Evolutionary conservation across 192 early-diverging fungal species (phyloP).

Genomic region (Coemansia sp.): DNA sequence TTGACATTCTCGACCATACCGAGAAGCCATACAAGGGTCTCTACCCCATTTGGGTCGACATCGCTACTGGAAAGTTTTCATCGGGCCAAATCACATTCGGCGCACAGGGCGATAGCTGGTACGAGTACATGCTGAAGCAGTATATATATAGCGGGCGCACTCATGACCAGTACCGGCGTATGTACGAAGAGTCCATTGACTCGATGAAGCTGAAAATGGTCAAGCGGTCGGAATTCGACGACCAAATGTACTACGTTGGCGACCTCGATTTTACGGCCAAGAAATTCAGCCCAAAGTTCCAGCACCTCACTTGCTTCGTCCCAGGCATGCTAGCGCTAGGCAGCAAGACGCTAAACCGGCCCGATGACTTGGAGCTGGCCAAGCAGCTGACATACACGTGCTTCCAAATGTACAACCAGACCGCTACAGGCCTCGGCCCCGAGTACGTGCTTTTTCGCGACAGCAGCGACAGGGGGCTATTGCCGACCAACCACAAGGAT

Average conservation of each 20-base stretch:
- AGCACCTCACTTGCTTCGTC: slow-evolving; percentile 66
- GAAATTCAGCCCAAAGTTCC: slow-evolving; percentile 48
- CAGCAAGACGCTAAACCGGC: slow-evolving; percentile 54
- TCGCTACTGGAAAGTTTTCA: slow-evolving; percentile 23
- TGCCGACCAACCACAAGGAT: slow-evolving; percentile 18
- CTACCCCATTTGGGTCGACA: slow-evolving; percentile 62
- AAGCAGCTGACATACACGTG: slow-evolving; percentile 51
- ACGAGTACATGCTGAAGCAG: slow-evolving; percentile 59
- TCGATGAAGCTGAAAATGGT: slow-evolving; percentile 54
- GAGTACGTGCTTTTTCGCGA: slow-evolving; percentile 84
- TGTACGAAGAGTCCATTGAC: slow-evolving; percentile 56
- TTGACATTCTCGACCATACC: slow-evolving; percentile 56
- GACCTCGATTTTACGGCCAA: slow-evolving; percentile 47
- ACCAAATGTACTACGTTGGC: slow-evolving; percentile 47
- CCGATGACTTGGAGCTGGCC: slow-evolving; percentile 54
- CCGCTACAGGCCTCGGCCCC: slow-evolving; percentile 75
- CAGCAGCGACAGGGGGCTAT: slow-evolving; percentile 30
- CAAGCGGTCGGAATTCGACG: slow-evolving; percentile 38
- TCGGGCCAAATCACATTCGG: slow-evolving; percentile 56
- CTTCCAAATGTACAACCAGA: slow-evolving; percentile 75
- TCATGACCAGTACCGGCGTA: slow-evolving; percentile 50
- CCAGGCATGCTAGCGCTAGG: slow-evolving; percentile 72
- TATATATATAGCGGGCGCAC: slow-evolving; percentile 41
- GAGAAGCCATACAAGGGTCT: slow-evolving; percentile 57
- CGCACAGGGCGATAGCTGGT: slow-evolving; percentile 56